Evolutionary conservation across 768 basidiomycete species (phyloP), one percentile per base, ranked within the genome.

Genomic region (Boletus edulis): DNA sequence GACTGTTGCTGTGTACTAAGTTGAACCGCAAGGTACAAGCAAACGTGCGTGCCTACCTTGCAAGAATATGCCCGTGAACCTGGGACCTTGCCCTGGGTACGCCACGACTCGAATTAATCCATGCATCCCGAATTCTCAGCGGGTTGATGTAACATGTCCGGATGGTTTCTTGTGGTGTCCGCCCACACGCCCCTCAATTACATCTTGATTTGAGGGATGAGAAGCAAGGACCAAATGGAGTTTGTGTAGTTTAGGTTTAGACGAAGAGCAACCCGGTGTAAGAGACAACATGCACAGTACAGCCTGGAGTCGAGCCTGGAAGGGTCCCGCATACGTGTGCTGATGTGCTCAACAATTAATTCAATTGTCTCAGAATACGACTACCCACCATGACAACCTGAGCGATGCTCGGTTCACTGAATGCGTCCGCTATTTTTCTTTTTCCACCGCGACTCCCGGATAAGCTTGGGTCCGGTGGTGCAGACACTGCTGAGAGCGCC

Each of bases 141-240:
- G 24, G 20, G 17, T 79, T 38, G 22, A 46, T 27, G 29, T 17
- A 43, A 49, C 20, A 17, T 24, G 18, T 51, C 27, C 42, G 86
- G 64, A 85, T 83, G 14, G 83, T 75, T 22, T 84, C 75, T 53
- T 81, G 72, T 54, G 79, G 79, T 5, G 72, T 73, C 5, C 38
- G 75, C 82, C 18, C 81, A 78, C n/a, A 77, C 78, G 58, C 85
- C 85, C 85, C 83, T n/a, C 42, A 82, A 60, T 85, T 79, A 8
- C 84, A 85, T 80, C 84, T 61, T 86, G 85, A 59, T 84, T 85
- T 82, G 52, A 37, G 35, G 40, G 57, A 46, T 58, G 62, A 61
- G 54, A 62, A 62, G 24, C 27, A 51, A 39, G 38, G 14, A 22
- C 54, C 27, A 62, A 65, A 67, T 65, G 62, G 65, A 55, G 65